Base-by-base conservation (phyloP, 2,329 filamentous ascomycete species). In the Colletotrichum scovillei region DNA sequence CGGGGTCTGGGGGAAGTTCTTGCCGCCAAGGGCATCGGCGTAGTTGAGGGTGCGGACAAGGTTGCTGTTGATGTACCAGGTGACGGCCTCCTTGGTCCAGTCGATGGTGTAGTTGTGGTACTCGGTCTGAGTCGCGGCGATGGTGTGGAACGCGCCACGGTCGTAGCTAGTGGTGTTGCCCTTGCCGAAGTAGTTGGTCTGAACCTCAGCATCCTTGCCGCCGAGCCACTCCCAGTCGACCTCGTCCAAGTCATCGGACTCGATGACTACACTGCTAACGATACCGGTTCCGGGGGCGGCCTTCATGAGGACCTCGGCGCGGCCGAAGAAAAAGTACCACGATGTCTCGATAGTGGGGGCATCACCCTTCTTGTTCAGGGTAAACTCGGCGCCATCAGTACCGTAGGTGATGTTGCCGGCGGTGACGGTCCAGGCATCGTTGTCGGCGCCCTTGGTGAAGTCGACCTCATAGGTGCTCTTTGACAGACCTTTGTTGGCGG, bases 181-280 rank as follows among this genome's bases (percentile, higher is more conserved):
- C 84, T 93, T 92, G 81, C 91, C 90, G 80, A 93, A 94, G 84
- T 96, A 97, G 84, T 98, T 97, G 78, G 89, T 92, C 82, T 97
- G 94, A 4, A 94, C 93, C 77, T 94, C 86, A n/a, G 83, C 82
- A 66, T 88, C 83, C 75, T 92, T 88, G 59, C 90, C 91, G 62
- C 94, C 94, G 28, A 97, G 86, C 91, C 92, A 95, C 80, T 97
- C 94, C 90, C 92, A 94, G 79, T 96, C 94, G 74, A 97, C 94
- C 84, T 97, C 94, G 79, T 96, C 94, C 32, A 95, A 85, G 76
- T 90, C 88, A 78, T 95, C 92, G 0, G 93, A 95, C 81, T 94
- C 92, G 72, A 97, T 82, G 22, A 96, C 92, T 7, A 92, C 87
- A 73, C 92, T 93, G 82, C 92, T 95, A 73, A 96, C 92, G 73